Evolutionary conservation across 306 rosid species (phyloP), one percentile per base, ranked within the genome.

Genomic region (Gynostemma pentaphyllum): DNA sequence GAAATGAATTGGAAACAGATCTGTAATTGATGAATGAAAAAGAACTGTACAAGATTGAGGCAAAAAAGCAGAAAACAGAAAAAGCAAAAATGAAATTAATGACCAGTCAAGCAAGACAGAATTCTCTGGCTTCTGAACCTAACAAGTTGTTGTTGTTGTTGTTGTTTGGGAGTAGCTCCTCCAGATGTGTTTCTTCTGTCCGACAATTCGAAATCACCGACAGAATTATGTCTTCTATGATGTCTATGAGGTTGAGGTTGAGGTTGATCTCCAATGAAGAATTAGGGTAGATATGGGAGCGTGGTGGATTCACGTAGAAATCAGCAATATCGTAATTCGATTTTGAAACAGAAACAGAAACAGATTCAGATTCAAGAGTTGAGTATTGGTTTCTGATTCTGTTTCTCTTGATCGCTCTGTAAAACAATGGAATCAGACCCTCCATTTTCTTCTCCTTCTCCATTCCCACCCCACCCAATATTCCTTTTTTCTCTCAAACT

Each of bases 381-480:
- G 40, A 32, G 62, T 78, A 68, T 23, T 37, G 70, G 12, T 42
- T 52, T 4, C 75, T 62, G 15, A 9, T 28, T 40, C 52, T 64
- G 40, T 27, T 61, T 59, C 27, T 69, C 70, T 74, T 78, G 29
- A 78, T 67, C 10, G 79, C 82, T 63, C 53, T 70, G 73, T 28
- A 73, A 32, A 78, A 45, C 79, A 70, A 22, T 10, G 82, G 82
- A 49, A 78, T 67, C 34, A 78, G 66, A 26, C 82, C 82, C 47
- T 74, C 79, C 79, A 78, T 64, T 23, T 24, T 12, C 39, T 2
- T n/a, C 18, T 7, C 14, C 2, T 7, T 14, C n/a, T n/a, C n/a
- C n/a, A n/a, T n/a, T n/a, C n/a, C n/a, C n/a, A n/a, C n/a, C n/a
- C n/a, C n/a, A n/a, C n/a, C n/a, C n/a, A n/a, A n/a, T n/a, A n/a